A percentile compares a stretch with the other conserved stretches of the same genome.
These are phyloP conservation scores for Biancaea sappan DNA, from an alignment of 306 rosid species.

Conservation along the genomic window DNA sequence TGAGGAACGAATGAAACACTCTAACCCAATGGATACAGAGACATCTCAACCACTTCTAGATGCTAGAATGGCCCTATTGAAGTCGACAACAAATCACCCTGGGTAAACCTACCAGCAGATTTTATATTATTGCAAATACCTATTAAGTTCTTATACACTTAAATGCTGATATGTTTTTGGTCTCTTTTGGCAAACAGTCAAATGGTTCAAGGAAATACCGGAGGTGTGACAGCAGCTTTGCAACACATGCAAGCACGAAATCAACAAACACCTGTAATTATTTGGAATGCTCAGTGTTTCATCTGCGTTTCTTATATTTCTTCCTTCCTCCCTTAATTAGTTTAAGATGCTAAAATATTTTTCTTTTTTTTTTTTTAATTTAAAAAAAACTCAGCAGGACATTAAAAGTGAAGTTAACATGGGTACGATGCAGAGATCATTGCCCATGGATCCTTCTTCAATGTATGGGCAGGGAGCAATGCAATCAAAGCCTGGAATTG, in stretches of 20 bases:
- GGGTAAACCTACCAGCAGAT: conserved; percentile 53
- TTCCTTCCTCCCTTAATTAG: conserved; percentile 23
- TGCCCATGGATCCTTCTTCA: conserved; percentile 85
- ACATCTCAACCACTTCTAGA: conserved; percentile 90
- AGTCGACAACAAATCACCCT: conserved; percentile 76
- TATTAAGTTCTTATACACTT: conserved; percentile 12
- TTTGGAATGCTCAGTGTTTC: conserved; percentile 25
- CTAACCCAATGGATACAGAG: conserved; percentile 77
- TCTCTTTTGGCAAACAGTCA: conserved; percentile 60
- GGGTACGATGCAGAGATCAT: conserved; percentile 72
- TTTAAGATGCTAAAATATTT: conserved; percentile 28
- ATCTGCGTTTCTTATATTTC: conserved; percentile 13
- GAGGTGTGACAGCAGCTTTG: conserved; percentile 76
- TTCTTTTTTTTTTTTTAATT: neutral
- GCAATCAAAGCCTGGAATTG: conserved; percentile 86
- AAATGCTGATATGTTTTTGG: conserved; percentile 29
- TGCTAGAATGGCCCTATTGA: conserved; percentile 84
- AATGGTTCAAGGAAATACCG: conserved; percentile 82
- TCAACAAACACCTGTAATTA: conserved; percentile 66
- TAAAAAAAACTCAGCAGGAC: conserved; percentile 47
- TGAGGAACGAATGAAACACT: conserved; percentile 85
- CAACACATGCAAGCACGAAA: conserved; percentile 89
- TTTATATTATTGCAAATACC: conserved; percentile 28
- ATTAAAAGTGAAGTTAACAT: conserved; percentile 75
- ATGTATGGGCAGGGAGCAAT: conserved; percentile 78